A percentile compares a stretch with the other conserved stretches of the same genome.
Conservation (phyloP, 257 asterid genomes). For the Cordia subcordata region DNA sequence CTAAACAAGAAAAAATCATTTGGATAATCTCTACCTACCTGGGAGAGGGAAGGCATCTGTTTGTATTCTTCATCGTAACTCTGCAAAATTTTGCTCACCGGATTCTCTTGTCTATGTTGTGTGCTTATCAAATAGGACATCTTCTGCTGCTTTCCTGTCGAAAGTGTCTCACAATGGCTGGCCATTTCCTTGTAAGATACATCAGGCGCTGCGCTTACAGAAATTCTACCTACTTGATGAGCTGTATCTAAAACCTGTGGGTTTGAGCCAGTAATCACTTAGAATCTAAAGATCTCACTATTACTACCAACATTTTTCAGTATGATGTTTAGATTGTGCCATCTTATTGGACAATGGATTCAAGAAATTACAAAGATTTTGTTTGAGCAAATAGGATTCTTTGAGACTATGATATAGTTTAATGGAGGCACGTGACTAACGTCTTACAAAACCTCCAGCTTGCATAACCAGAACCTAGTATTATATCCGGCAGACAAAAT, state of each 20-base stretch:
- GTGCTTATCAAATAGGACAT: constrained; percentile 59
- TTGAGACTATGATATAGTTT: too few species aligned
- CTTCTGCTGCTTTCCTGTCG: constrained; percentile 78
- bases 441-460: too few species aligned
- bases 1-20: constrained; percentile 29
- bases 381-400: too few species aligned
- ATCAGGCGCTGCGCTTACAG: constrained; percentile 58
- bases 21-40: constrained; percentile 18
- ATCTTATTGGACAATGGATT: too few species aligned
- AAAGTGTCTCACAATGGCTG: constrained; percentile 59
- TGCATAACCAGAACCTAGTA: too few species aligned
- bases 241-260: constrained; percentile 75
- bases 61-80: constrained; percentile 31
- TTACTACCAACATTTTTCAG: too few species aligned
- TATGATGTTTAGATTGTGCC: too few species aligned
- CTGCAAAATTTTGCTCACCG: constrained; percentile 41
- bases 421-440: too few species aligned
- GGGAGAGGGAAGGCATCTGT: constrained; percentile 22
- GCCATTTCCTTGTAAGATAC: constrained; percentile 80
- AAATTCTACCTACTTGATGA: constrained; percentile 67
- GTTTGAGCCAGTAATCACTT: not conserved
- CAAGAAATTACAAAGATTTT: too few species aligned
- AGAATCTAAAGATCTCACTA: too few species aligned
- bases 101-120: constrained; percentile 38
- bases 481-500: too few species aligned